A percentile compares a stretch with the other conserved stretches of the same genome.
These are phyloP conservation scores for Phytopythium chamaehyphon DNA, from an alignment of 352 stramenopile species.

Conservation along the genomic window DNA sequence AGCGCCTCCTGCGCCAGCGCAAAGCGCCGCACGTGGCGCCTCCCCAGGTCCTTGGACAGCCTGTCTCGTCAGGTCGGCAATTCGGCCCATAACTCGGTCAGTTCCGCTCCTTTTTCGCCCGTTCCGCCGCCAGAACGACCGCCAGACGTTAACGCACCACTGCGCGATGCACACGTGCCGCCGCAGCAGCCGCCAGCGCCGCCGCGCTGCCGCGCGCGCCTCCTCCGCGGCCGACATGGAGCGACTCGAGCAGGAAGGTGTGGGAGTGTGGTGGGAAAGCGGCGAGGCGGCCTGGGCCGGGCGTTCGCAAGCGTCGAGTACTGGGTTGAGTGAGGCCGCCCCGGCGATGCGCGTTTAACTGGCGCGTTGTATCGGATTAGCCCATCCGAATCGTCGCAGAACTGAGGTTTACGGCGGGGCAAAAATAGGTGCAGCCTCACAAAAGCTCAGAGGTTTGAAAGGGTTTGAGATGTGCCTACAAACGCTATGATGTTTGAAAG, in stretches of 20 bases:
- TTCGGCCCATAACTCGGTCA: not conserved
- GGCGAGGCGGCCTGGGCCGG: not conserved
- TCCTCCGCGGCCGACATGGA: not conserved
- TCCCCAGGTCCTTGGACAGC: constrained; percentile 42
- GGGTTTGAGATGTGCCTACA: too few species aligned
- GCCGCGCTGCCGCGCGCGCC: constrained; percentile 27
- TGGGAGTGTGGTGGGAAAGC: not conserved
- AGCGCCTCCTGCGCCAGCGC: constrained; percentile 45
- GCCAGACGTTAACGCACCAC: constrained; percentile 25
- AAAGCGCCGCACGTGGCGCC: constrained; percentile 46
- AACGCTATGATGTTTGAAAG: too few species aligned
- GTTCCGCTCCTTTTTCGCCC: too few species aligned
- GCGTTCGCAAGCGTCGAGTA: too few species aligned
- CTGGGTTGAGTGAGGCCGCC: too few species aligned
- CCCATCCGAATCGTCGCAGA: too few species aligned
- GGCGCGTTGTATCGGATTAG: too few species aligned
- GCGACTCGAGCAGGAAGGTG: not conserved
- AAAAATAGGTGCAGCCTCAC: too few species aligned
- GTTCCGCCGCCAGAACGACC: not conserved
- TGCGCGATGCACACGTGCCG: constrained; percentile 63
- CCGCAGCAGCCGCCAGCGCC: constrained; percentile 53
- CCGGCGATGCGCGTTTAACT: too few species aligned
- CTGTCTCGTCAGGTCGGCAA: constrained; percentile 15
- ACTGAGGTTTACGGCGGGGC: too few species aligned
- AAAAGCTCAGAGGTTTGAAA: too few species aligned